A percentile compares a stretch with the other conserved stretches of the same genome.
These are phyloP conservation scores for Cryptococcus hybrid DNA, from an alignment of 1,284 basidiomycete genomes.

Conservation along the genomic window DNA sequence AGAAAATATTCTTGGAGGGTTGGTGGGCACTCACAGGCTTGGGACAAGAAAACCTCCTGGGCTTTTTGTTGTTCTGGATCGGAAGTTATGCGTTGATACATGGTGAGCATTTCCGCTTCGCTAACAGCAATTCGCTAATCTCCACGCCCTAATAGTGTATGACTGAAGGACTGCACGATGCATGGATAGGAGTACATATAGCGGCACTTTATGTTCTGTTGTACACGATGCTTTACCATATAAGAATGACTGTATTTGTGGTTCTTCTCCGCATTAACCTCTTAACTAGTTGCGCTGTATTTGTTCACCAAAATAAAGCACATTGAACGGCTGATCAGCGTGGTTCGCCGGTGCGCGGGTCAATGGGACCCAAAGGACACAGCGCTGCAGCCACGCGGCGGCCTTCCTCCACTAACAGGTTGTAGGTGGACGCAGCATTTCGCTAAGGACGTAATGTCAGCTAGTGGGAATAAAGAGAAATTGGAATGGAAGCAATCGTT, in stretches of 20 bases:
- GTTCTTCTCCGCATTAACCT: too few relatives aligned
- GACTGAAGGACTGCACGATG: background rate
- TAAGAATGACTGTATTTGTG: background rate
- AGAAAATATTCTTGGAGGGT: constrained; percentile 24
- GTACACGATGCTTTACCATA: too few relatives aligned
- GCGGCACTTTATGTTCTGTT: background rate
- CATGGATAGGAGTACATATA: background rate
- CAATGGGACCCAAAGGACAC: constrained; percentile 60
- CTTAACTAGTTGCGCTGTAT: background rate
- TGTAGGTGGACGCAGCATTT: constrained; percentile 93
- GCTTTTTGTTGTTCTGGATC: constrained; percentile 85
- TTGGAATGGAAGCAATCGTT: background rate
- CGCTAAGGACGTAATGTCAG: constrained; percentile 53
- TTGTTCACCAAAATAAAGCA: background rate
- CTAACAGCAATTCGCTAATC: background rate
- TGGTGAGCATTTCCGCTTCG: constrained; percentile 18
- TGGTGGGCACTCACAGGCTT: constrained; percentile 66
- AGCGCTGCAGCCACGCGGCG: constrained; percentile 85
- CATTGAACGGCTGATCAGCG: background rate
- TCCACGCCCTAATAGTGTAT: background rate
- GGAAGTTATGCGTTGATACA: constrained; percentile 62
- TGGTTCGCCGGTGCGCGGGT: constrained; percentile 30
- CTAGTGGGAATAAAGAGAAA: background rate
- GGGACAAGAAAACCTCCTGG: constrained; percentile 79
- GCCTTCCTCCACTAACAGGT: constrained; percentile 88